These are phyloP conservation scores for Flaveria trinervia DNA, from an alignment of 129 eudicot species.

Conservation along the genomic window DNA sequence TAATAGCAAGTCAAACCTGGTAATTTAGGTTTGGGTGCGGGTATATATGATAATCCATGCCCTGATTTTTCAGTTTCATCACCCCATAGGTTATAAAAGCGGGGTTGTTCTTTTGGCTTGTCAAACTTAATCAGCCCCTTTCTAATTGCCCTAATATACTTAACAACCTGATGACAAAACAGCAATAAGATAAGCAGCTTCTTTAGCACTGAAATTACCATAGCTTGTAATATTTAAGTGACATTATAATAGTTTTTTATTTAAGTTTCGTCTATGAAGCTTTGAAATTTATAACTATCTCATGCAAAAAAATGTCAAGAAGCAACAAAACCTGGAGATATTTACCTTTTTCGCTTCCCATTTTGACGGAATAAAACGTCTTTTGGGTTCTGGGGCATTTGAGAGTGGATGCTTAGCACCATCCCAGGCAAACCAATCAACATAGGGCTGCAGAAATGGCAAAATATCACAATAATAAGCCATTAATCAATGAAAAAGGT, in stretches of 20 bases:
- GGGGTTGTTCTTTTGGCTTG: conserved; percentile 79
- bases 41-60: conserved; percentile 85
- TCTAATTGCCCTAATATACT: conserved; percentile 75
- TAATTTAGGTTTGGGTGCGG: conserved; percentile 86
- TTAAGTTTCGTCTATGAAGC: background rate
- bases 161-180: conserved; percentile 58
- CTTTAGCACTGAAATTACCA: background rate
- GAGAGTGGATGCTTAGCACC: conserved; percentile 86
- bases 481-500: background rate
- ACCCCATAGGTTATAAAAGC: conserved; percentile 67
- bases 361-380: conserved; percentile 94
- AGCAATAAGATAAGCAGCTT: background rate
- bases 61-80: conserved; percentile 76
- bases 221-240: background rate
- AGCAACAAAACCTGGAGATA: conserved; percentile 1
- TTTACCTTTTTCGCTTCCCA: conserved; percentile 84
- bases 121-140: conserved; percentile 79
- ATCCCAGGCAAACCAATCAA: conserved; percentile 92
- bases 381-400: conserved; percentile 96
- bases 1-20: conserved; percentile 58
- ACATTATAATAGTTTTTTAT: background rate
- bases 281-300: background rate
- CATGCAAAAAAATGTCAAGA: background rate
- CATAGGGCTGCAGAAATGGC: conserved; percentile 63
- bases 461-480: background rate